Evolutionary conservation across 1,139 yeast genomes (phyloP), one percentile per base, ranked within the genome.

Genomic region (Yarrowia galli): DNA sequence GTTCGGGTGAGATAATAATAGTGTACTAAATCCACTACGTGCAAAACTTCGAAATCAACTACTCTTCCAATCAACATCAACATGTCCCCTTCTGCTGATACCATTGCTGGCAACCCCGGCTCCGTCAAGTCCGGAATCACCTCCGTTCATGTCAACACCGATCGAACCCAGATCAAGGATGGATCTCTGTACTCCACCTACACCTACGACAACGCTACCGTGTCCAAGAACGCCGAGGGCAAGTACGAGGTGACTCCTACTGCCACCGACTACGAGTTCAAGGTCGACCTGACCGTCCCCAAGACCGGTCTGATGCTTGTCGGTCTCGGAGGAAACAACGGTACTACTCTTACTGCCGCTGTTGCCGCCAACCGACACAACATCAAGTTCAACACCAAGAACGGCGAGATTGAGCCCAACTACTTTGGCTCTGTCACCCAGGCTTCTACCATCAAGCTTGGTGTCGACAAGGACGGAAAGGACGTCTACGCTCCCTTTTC

Each of bases 361-460:
- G 84, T 89, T 68, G 85, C 90, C 73, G 97, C 98, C 70, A 93
- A 93, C 83, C 91, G 90, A 76, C 85, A 90, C 79, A 84, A 89
- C 72, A 80, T 93, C 71, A 80, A 86, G 67, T 93, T 93, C 81
- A 87, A 91, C 76, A 92, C 90, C 75, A 92, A 92, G 82, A 90
- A 88, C 72, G 97, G 97, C 68, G 83, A 82, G 58, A 84, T 87
- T 67, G 87, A 89, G 77, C 92, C 97, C 71, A 92, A 92, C 81
- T 92, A 92, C 80, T 92, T 86, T 74, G 98, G 98, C 69, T 91
- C 97, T n/a, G 97, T 93, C 69, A 93, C 98, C 68, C 98, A 93
- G 82, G 82, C 96, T 42, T 88, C 97, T 35, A 93, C 98, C 58
- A 82, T 93, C 74, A 92, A 92, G 81, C 85, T 93, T 67, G 98